phyloP scores from a whole-genome alignment of 1,284 basidiomycete genomes.

The Fomitopsis palustris region DNA sequence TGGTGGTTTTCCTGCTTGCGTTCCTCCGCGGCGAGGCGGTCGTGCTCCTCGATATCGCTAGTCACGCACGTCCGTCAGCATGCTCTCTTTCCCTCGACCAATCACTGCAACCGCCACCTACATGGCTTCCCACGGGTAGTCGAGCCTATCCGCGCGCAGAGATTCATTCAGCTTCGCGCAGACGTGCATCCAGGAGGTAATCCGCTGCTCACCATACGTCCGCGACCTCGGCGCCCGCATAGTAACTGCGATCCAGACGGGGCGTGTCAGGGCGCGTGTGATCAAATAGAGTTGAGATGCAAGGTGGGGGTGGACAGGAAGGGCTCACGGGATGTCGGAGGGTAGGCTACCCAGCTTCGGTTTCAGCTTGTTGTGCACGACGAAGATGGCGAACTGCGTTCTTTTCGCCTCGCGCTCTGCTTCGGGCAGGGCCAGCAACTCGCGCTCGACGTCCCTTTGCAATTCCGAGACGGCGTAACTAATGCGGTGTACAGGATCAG shows the following conservation, averaged over 20 bases:
- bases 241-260: slow-evolving; percentile 49
- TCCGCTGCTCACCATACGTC: slow-evolving; percentile 41
- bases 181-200: slow-evolving; percentile 10
- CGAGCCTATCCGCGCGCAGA: slow-evolving; percentile 50
- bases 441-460: slow-evolving; percentile 79
- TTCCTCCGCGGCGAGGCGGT: slow-evolving; percentile 46
- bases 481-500: slow-evolving; percentile 8
- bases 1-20: background rate
- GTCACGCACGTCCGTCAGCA: slow-evolving; percentile 4
- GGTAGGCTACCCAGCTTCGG: slow-evolving; percentile 77
- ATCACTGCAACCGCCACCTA: slow-evolving; percentile 36
- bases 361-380: slow-evolving; percentile 95
- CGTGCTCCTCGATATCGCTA: slow-evolving; percentile 79
- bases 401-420: slow-evolving; percentile 68
- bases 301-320: background rate
- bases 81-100: background rate
- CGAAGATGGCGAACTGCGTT: slow-evolving; percentile 87
- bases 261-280: background rate
- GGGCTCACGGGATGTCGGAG: slow-evolving; percentile 53
- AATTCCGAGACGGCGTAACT: slow-evolving; percentile 89
- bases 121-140: slow-evolving; percentile 83
- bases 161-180: slow-evolving; percentile 5
- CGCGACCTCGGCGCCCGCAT: slow-evolving; percentile 60
- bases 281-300: background rate
- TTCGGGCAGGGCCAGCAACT: slow-evolving; percentile 62